A percentile compares a stretch with the other conserved stretches of the same genome.
phyloP scores from a whole-genome alignment of 2,329 filamentous ascomycete genomes.

The Pseudocercospora cruenta region DNA sequence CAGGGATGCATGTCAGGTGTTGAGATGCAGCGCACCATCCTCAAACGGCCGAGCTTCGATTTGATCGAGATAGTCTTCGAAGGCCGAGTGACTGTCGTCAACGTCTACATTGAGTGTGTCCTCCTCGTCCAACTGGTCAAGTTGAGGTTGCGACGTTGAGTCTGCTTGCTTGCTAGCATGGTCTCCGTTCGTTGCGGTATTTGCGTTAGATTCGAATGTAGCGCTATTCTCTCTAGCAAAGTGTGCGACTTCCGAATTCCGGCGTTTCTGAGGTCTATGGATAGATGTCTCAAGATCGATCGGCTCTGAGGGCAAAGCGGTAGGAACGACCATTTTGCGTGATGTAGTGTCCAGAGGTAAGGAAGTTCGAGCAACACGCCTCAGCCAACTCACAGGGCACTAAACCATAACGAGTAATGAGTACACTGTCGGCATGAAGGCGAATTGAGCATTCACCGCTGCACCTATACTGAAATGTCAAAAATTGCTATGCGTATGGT shows the following conservation, averaged over 20 bases:
- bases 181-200: constrained; percentile 12
- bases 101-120: neutral
- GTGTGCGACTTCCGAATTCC: neutral
- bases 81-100: constrained; percentile 15
- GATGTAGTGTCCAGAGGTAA: neutral
- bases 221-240: neutral
- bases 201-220: neutral
- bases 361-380: neutral
- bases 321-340: constrained; percentile 24
- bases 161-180: constrained; percentile 13
- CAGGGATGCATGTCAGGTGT: neutral
- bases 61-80: constrained; percentile 20
- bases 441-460: too few relatives aligned
- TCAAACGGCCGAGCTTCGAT: constrained; percentile 15
- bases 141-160: neutral
- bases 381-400: neutral
- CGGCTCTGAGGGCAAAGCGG: constrained; percentile 22
- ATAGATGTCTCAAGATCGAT: constrained; percentile 15
- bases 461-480: too few relatives aligned
- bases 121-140: constrained; percentile 5
- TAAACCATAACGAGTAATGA: neutral
- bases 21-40: neutral
- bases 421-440: neutral
- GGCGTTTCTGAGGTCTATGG: neutral
- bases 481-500: too few relatives aligned